Percentiles rank a stretch among this genome's conserved stretches.
These are phyloP conservation scores for Monosporascus sp. DNA, from an alignment of 2,329 filamentous ascomycete genomes.

Conservation along the genomic window DNA sequence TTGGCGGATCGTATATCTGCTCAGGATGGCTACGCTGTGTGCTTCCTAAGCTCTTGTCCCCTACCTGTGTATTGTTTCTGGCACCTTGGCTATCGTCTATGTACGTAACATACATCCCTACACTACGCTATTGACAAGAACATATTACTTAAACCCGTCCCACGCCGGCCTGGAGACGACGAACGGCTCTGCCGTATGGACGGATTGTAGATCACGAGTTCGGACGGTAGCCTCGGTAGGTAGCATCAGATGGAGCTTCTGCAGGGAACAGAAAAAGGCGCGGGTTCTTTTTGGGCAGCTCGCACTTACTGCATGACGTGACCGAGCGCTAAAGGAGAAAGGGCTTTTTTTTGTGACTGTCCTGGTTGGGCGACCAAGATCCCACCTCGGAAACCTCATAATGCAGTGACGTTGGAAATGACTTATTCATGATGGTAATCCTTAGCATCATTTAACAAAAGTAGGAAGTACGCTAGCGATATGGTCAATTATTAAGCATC, in stretches of 20 bases:
- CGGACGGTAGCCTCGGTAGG: not conserved
- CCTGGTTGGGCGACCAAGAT: not conserved
- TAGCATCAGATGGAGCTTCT: not conserved
- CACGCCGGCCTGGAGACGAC: not conserved
- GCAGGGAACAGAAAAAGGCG: not conserved
- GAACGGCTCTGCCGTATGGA: not conserved
- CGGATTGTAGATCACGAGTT: not conserved
- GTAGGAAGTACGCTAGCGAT: too few relatives aligned
- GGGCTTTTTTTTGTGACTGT: not conserved
- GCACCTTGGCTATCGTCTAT: too few relatives aligned
- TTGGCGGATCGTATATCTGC: not conserved
- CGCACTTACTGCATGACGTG: not conserved
- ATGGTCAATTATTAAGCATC: too few relatives aligned
- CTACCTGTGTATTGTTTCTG: not conserved
- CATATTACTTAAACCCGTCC: not conserved
- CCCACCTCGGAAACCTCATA: not conserved
- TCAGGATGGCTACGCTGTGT: not conserved
- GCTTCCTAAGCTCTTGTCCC: not conserved
- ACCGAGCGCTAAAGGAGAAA: not conserved
- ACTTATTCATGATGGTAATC: too few relatives aligned
- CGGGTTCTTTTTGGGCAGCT: not conserved
- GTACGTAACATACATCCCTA: too few relatives aligned
- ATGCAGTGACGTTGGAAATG: not conserved
- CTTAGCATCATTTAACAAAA: too few relatives aligned
- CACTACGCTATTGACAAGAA: not conserved